Base-by-base conservation (phyloP, 2,329 filamentous ascomycete species). In the Alternaria brassicae region DNA sequence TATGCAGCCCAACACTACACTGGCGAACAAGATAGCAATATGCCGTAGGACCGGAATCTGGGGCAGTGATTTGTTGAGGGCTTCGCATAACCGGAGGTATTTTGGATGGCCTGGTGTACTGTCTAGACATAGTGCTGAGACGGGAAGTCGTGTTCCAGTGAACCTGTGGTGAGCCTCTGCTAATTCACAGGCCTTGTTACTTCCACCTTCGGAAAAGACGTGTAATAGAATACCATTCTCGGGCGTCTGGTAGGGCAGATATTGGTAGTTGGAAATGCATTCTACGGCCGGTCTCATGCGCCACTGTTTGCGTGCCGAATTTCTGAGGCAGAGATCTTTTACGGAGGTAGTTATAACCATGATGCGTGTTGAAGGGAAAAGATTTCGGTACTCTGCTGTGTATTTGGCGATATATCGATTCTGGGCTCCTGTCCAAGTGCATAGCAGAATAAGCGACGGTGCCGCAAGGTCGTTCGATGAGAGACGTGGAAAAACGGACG, bases 401-500 rank as follows among this genome's bases (percentile, higher is more conserved):
- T 74, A 73, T 28, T 72, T 74, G 32, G 45, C 52, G 15, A 73
- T 65, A 41, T 73, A 62, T 10, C 63, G 63, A 28, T 58, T 58
- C 21, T 63, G 54, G n/a, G 71, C 72, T 17, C 71, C 71, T 13
- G 70, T 73, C 72, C 72, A 74, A n/a, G 70, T 66, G 45, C 67
- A 66, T 9, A 74, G 55, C 8, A 72, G 34, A 27, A 74, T 68
- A 9, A 73, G 60, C n/a, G 66, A 68, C 17, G 70, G 65, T 34
- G 53, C 39, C 15, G 40, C 36, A 10, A 25, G 41, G 15, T 12
- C 21, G 47, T 50, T 44, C 12, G 45, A 28, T 10, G 19, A 41
- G 28, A 36, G 6, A 42, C 23, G 34, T 28, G 34, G n/a, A 21
- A 32, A 36, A 17, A 28, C 10, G 27, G 41, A 41, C 13, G 49